Base-by-base conservation (phyloP, 257 asterid genomes). In the Jasminum sambac region DNA sequence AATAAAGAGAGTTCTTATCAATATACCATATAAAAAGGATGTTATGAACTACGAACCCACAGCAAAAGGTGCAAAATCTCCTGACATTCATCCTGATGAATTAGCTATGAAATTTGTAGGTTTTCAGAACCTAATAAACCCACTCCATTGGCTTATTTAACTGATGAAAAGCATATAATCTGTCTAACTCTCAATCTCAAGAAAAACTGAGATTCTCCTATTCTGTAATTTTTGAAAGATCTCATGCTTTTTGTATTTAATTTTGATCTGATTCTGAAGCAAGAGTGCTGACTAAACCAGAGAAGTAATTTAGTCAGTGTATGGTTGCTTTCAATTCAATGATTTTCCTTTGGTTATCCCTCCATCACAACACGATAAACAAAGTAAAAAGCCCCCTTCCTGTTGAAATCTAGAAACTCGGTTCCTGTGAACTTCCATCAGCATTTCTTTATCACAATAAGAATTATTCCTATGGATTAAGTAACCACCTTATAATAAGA, bases 11-110 rank as follows among this genome's bases (percentile, higher is more conserved):
- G 11, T 58, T 40, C 44, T 25, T 34, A 25, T 10, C 40, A 41
- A 12, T 52, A 19, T 23, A 69, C 57, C 74, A 67, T 44, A 66
- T 67, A 40, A 30, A 30, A 21, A 44, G 50, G 48, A 21, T 44
- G 7, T 44, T 36, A 34, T 63, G 70, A 48, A 55, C 11, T 9
- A 55, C 23, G 21, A 19, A 34, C 34, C 36, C 62, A 55, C 14
- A 55, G 62, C 14, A 55, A 55, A 11, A 11, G 23, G 34, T 55
- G 36, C 16, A 7, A 11, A 21, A 55, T 55, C 62, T 55, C 62
- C 36, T 55, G 10, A 25, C 23, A 55, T 55, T 55, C 36, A 19
- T 23, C 62, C 26, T 30, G 21, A 21, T 23, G 62, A 55, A 10
- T 55, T 55, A 8, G 62, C 34, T 24, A 19, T 55, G 26, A 21